These are phyloP conservation scores for Hypoxylon lienhwacheense DNA, from an alignment of 495 filamentous ascomycete species.

Conservation along the genomic window DNA sequence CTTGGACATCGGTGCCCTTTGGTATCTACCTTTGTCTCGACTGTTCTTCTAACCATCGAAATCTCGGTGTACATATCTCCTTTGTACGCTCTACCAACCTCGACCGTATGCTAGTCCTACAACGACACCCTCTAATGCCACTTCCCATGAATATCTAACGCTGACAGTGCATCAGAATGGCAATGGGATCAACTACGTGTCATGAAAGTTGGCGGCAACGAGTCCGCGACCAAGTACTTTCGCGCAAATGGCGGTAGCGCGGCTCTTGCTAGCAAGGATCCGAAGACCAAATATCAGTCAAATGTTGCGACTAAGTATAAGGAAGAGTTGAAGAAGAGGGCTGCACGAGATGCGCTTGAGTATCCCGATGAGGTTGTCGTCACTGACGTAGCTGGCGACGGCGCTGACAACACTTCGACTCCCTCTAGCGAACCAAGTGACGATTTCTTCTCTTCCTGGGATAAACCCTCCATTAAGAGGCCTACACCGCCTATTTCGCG, in stretches of 20 bases:
- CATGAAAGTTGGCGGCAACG: slow-evolving; percentile 99
- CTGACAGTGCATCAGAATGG: slow-evolving; percentile 71
- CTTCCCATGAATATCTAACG: not conserved
- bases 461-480: slow-evolving; percentile 95
- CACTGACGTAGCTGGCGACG: slow-evolving; percentile 66
- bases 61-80: slow-evolving; percentile 91
- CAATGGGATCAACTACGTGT: slow-evolving; percentile 96
- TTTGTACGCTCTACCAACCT: slow-evolving; percentile 98
- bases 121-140: not conserved
- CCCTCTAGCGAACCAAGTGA: slow-evolving; percentile 78
- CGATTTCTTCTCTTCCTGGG: slow-evolving; percentile 99
- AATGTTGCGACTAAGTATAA: slow-evolving; percentile 92
- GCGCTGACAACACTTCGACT: slow-evolving; percentile 65
- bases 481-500: slow-evolving; percentile 92
- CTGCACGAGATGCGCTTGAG: slow-evolving; percentile 77
- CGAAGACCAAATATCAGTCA: slow-evolving; percentile 94
- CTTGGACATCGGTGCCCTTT: slow-evolving; percentile 96
- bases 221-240: slow-evolving; percentile 97
- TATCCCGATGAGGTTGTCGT: slow-evolving; percentile 86
- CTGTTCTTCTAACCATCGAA: slow-evolving; percentile 90
- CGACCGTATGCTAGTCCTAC: slow-evolving; percentile 71
- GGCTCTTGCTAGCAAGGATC: slow-evolving; percentile 91
- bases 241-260: slow-evolving; percentile 92
- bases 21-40: slow-evolving; percentile 98
- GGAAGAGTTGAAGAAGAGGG: slow-evolving; percentile 85